Evolutionary conservation across 2,329 filamentous ascomycete species (phyloP).

Genomic region (Botrytis byssoidea): DNA sequence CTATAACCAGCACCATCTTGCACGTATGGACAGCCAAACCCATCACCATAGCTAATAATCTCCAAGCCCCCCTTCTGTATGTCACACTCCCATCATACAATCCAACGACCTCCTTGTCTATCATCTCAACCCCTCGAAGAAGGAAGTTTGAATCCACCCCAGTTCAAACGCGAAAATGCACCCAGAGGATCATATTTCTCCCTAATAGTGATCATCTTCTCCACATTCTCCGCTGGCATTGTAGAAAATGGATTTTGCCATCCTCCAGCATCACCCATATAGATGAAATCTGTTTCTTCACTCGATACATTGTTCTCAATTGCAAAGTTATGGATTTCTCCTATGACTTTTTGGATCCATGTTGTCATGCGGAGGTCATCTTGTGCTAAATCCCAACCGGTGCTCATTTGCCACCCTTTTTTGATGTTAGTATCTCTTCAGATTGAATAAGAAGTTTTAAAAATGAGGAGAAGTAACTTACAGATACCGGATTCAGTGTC

Average conservation of each 20-base stretch:
- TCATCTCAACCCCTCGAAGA: background rate
- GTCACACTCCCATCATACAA: background rate
- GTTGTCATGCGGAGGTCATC: constrained; percentile 42
- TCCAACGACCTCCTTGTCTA: background rate
- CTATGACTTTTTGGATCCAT: constrained; percentile 38
- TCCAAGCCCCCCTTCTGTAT: background rate
- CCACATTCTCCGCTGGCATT: constrained; percentile 40
- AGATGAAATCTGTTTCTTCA: constrained; percentile 20
- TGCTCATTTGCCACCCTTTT: constrained; percentile 43
- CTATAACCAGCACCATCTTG: background rate
- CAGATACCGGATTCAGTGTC: constrained; percentile 38
- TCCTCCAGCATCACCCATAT: constrained; percentile 30
- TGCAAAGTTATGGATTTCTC: constrained; percentile 39
- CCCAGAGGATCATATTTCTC: constrained; percentile 33
- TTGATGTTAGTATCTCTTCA: background rate
- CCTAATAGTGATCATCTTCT: constrained; percentile 31
- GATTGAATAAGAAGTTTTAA: background rate
- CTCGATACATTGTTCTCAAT: constrained; percentile 22
- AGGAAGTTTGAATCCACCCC: constrained; percentile 35
- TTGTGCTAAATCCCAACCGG: constrained; percentile 40
- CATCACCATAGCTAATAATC: background rate
- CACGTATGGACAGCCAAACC: background rate
- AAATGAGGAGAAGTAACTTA: constrained; percentile 27
- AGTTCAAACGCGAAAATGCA: constrained; percentile 34
- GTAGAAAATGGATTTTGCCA: constrained; percentile 33